phyloP scores from a whole-genome alignment of 2,329 filamentous ascomycete species.

The Claviceps paspali region DNA sequence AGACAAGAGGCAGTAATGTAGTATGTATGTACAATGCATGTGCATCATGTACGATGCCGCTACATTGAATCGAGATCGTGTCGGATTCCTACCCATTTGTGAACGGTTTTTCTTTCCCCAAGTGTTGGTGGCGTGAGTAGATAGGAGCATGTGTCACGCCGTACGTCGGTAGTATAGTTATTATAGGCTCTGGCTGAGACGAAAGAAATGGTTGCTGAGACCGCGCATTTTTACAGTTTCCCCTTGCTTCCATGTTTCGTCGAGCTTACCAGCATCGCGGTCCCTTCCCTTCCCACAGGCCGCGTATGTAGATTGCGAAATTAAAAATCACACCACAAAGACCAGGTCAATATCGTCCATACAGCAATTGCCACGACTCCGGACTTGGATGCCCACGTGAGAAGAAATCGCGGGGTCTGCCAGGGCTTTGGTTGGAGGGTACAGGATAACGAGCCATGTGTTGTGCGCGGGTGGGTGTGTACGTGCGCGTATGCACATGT shows the following conservation, averaged over 20 bases:
- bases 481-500: too few species aligned
- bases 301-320: neutral
- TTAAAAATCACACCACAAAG: neutral
- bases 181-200: too few species aligned
- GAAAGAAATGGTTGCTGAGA: too few species aligned
- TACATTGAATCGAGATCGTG: neutral
- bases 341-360: slow-evolving; percentile 2
- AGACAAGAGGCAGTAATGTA: neutral
- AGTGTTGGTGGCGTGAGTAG: too few species aligned
- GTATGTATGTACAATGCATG: neutral
- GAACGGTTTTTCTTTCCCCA: too few species aligned
- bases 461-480: too few species aligned
- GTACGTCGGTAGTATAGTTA: too few species aligned
- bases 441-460: too few species aligned
- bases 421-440: slow-evolving; percentile 5
- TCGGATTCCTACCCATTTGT: neutral
- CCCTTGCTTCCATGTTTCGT: too few species aligned
- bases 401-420: slow-evolving; percentile 6
- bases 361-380: slow-evolving; percentile 7
- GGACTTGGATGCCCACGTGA: slow-evolving; percentile 7
- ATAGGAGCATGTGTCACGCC: too few species aligned
- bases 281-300: neutral
- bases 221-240: too few species aligned
- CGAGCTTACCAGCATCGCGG: neutral
- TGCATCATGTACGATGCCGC: neutral